A percentile compares a stretch with the other conserved stretches of the same genome.
phyloP scores from a whole-genome alignment of 164 flowering plant species.

The Nymphaea colorata region DNA sequence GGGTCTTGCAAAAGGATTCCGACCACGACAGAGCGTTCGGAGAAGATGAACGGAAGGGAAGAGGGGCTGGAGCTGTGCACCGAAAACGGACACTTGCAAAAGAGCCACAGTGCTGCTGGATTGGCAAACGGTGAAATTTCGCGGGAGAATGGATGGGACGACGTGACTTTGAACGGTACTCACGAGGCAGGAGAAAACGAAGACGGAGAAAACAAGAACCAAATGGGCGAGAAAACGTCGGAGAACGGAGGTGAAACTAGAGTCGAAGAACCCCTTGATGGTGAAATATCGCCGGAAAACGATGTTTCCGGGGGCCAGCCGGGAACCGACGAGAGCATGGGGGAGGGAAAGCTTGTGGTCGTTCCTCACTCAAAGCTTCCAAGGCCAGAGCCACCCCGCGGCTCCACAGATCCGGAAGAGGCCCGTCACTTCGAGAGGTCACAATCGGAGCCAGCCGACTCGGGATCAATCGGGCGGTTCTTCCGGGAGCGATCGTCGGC shows the following conservation, averaged over 20 bases:
- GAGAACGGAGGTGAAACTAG: neutral
- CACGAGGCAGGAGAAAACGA: neutral
- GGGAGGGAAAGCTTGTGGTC: constrained; percentile 4
- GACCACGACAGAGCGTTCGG: neutral
- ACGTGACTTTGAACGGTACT: neutral
- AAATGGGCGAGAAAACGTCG: neutral
- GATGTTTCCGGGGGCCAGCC: neutral
- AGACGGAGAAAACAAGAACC: neutral
- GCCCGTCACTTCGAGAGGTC: constrained; percentile 15
- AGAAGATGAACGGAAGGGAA: neutral
- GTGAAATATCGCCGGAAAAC: neutral
- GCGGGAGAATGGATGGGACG: neutral
- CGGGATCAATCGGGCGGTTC: constrained; percentile 50
- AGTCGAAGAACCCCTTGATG: neutral
- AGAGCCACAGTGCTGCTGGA: neutral
- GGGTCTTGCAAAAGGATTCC: neutral
- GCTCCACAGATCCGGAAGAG: constrained; percentile 2
- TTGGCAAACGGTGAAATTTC: neutral
- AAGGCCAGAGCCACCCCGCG: constrained; percentile 40
- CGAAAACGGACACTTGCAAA: neutral
- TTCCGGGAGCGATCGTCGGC: constrained; percentile 38
- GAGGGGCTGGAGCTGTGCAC: neutral
- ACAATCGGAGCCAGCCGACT: constrained; percentile 9
- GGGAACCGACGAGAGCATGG: neutral
- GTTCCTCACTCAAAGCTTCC: constrained; percentile 35